Percentiles rank a stretch among this genome's conserved stretches.
phyloP scores from a whole-genome alignment of 2,329 filamentous ascomycete species.

The Aspergillus transmontanensis region DNA sequence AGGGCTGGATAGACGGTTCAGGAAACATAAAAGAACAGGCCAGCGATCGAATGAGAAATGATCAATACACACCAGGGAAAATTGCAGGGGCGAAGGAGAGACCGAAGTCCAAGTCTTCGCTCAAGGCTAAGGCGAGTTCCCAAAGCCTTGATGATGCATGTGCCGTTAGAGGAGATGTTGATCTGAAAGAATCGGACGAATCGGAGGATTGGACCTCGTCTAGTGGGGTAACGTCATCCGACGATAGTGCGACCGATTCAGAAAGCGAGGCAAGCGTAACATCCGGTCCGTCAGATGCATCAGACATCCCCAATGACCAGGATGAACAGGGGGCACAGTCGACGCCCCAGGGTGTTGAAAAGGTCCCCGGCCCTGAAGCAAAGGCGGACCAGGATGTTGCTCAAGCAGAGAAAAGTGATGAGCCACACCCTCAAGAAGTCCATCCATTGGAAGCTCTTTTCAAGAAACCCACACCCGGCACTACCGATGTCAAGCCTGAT shows the following conservation, averaged over 20 bases:
- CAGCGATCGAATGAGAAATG: slow-evolving; percentile 32
- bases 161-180: slow-evolving; percentile 14
- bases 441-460: slow-evolving; percentile 93
- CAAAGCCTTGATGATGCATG: slow-evolving; percentile 16
- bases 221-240: slow-evolving; percentile 34
- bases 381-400: slow-evolving; percentile 16
- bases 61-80: slow-evolving; percentile 33
- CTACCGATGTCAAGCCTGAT: slow-evolving; percentile 38
- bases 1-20: slow-evolving; percentile 82
- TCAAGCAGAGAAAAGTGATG: slow-evolving; percentile 10
- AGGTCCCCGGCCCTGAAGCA: slow-evolving; percentile 11
- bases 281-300: slow-evolving; percentile 28
- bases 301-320: slow-evolving; percentile 30
- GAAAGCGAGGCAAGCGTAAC: slow-evolving; percentile 29
- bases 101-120: slow-evolving; percentile 17
- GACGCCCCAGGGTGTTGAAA: slow-evolving; percentile 6
- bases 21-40: slow-evolving; percentile 66
- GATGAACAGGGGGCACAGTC: slow-evolving; percentile 17
- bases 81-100: slow-evolving; percentile 36
- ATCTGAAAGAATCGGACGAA: slow-evolving; percentile 24
- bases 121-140: slow-evolving; percentile 9
- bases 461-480: slow-evolving; percentile 64
- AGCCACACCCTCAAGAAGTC: slow-evolving; percentile 47
- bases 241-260: slow-evolving; percentile 28
- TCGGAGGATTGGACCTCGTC: slow-evolving; percentile 41